Conservation (phyloP, 225 moss, liverwort and hornwort genomes). For the Thuidium tamariscinum region DNA sequence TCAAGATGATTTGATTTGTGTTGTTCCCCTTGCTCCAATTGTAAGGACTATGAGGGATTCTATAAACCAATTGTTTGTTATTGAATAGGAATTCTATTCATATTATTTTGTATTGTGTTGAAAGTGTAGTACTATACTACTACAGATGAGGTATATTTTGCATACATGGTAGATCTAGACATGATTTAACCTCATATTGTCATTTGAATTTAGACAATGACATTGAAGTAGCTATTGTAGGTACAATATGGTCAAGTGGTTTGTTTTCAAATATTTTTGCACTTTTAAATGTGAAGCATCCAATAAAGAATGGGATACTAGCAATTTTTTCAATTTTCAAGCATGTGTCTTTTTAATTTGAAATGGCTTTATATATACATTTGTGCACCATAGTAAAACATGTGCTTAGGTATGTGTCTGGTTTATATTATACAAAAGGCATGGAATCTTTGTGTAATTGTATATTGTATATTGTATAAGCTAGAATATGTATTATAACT, state of each 20-base stretch:
- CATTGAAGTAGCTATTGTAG: no score
- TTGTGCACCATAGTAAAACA: background rate
- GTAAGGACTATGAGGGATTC: background rate
- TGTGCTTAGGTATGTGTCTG: accelerated
- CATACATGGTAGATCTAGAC: background rate
- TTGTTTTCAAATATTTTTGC: background rate
- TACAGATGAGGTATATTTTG: background rate
- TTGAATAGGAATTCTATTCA: background rate
- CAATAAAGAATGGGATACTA: accelerated
- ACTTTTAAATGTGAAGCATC: background rate
- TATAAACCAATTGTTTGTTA: no score
- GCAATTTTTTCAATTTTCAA: background rate
- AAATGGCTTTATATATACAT: background rate
- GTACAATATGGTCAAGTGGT: background rate
- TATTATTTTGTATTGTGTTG: background rate
- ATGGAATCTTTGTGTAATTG: background rate
- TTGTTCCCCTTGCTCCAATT: background rate
- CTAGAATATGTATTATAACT: background rate
- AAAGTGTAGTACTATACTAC: background rate
- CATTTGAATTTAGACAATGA: background rate
- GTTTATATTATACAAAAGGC: background rate
- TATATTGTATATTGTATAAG: background rate
- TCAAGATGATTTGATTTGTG: background rate
- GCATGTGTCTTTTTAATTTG: background rate
- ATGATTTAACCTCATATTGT: background rate